A percentile compares a stretch with the other conserved stretches of the same genome.
Evolutionary conservation across 192 early-diverging fungal species (phyloP).

Genomic region (Coemansia sp.): DNA sequence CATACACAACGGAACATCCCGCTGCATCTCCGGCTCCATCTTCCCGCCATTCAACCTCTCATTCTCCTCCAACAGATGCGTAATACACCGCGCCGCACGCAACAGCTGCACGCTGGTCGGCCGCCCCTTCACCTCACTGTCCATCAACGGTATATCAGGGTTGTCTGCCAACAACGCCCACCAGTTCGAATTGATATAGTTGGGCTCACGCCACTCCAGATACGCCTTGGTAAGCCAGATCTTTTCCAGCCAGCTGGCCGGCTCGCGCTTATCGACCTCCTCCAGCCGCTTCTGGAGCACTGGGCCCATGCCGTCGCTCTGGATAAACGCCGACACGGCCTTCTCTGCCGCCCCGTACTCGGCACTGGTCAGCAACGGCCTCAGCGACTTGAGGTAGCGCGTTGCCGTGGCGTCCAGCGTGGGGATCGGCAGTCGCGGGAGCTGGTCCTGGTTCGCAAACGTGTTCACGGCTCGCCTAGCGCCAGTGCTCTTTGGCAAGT

Average conservation of each 20-base stretch:
- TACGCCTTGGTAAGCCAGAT: constrained; percentile 80
- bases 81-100: constrained; percentile 68
- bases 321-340: constrained; percentile 68
- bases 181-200: constrained; percentile 89
- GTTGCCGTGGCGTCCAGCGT: constrained; percentile 64
- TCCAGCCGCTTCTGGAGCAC: constrained; percentile 68
- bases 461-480: too few relatives aligned
- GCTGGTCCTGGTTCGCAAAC: constrained; percentile 59
- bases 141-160: constrained; percentile 44
- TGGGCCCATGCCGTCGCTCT: constrained; percentile 61
- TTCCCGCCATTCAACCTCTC: constrained; percentile 60
- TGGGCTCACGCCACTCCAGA: constrained; percentile 77
- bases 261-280: constrained; percentile 60
- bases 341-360: constrained; percentile 57
- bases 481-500: too few relatives aligned
- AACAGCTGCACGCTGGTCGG: constrained; percentile 72
- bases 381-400: constrained; percentile 70
- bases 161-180: constrained; percentile 67
- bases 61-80: constrained; percentile 67
- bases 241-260: constrained; percentile 82
- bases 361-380: constrained; percentile 57
- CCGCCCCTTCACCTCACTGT: constrained; percentile 28
- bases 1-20: constrained; percentile 83
- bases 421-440: constrained; percentile 86
- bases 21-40: constrained; percentile 64